Conservation (phyloP, 2,329 filamentous ascomycete genomes). For the Aureobasidium sp. region DNA sequence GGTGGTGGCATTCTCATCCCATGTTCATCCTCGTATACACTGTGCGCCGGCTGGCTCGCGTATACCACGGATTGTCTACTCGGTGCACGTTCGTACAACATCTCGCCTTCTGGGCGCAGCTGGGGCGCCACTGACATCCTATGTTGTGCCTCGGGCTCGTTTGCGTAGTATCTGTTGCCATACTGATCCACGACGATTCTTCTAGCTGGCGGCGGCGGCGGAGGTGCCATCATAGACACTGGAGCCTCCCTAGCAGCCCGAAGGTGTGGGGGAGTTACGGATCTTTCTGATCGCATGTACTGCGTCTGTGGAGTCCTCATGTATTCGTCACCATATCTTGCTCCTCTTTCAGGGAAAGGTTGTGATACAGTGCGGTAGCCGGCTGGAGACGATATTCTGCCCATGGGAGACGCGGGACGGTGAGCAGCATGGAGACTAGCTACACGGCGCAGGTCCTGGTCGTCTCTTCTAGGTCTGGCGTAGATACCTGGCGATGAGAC, state of each 20-base stretch:
- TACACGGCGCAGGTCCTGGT: conserved; percentile 41
- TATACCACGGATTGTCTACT: conserved; percentile 37
- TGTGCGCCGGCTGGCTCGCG: conserved; percentile 21
- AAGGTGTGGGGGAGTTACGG: conserved; percentile 32
- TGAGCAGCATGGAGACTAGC: conserved; percentile 43
- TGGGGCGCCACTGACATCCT: conserved; percentile 51
- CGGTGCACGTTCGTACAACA: conserved; percentile 54
- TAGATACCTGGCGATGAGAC: conserved; percentile 32
- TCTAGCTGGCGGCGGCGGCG: conserved; percentile 45
- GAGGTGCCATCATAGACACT: conserved; percentile 38
- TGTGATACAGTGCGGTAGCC: conserved; percentile 37
- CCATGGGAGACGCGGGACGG: conserved; percentile 37
- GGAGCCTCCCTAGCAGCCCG: conserved; percentile 27
- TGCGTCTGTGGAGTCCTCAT: conserved; percentile 30
- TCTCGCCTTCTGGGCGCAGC: conserved; percentile 16
- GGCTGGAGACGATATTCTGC: conserved; percentile 34
- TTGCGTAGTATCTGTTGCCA: conserved; percentile 66
- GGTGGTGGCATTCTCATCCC: conserved; percentile 22
- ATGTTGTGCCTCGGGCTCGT: conserved; percentile 34
- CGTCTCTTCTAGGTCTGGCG: conserved; percentile 34
- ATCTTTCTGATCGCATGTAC: conserved; percentile 36
- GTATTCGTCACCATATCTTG: conserved; percentile 31
- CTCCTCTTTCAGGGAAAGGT: conserved; percentile 27
- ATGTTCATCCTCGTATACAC: conserved; percentile 43
- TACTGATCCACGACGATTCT: conserved; percentile 71